Evolutionary conservation across 768 basidiomycete species (phyloP).

Genomic region (Hygrophorus pudorinus): DNA sequence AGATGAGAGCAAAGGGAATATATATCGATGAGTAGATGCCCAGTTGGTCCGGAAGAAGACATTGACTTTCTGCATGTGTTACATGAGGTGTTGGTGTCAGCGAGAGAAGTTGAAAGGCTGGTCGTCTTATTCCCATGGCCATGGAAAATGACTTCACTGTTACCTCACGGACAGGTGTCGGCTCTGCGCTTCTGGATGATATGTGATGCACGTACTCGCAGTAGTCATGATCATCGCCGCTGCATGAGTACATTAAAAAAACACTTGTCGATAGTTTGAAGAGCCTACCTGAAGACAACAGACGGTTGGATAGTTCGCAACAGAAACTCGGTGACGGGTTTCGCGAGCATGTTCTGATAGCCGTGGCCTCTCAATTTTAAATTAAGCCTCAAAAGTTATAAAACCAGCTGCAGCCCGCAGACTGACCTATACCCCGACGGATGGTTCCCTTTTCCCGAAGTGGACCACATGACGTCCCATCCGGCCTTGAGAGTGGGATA

Average conservation of each 20-base stretch:
- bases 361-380: slow-evolving; percentile 34
- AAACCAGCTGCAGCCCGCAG: too few relatives aligned
- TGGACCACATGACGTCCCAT: slow-evolving; percentile 63
- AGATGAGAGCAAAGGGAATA: slow-evolving; percentile 51
- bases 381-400: too few relatives aligned
- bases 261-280: slow-evolving; percentile 8
- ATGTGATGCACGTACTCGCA: slow-evolving; percentile 60
- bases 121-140: slow-evolving; percentile 74
- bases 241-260: slow-evolving; percentile 17
- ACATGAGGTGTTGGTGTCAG: slow-evolving; percentile 34
- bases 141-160: slow-evolving; percentile 88
- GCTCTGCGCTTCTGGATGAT: slow-evolving; percentile 11
- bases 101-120: slow-evolving; percentile 87
- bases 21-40: slow-evolving; percentile 69
- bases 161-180: slow-evolving; percentile 49
- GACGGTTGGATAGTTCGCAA: slow-evolving; percentile 54
- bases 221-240: slow-evolving; percentile 94
- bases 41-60: slow-evolving; percentile 78
- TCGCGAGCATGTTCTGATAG: slow-evolving; percentile 78
- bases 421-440: slow-evolving; percentile 45
- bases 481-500: slow-evolving; percentile 74
- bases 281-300: slow-evolving; percentile 61
- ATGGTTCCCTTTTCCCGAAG: slow-evolving; percentile 68
- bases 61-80: slow-evolving; percentile 46
- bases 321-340: slow-evolving; percentile 55